phyloP scores from a whole-genome alignment of 78 protist genomes.

The Cavenderia fasciculata region DNA sequence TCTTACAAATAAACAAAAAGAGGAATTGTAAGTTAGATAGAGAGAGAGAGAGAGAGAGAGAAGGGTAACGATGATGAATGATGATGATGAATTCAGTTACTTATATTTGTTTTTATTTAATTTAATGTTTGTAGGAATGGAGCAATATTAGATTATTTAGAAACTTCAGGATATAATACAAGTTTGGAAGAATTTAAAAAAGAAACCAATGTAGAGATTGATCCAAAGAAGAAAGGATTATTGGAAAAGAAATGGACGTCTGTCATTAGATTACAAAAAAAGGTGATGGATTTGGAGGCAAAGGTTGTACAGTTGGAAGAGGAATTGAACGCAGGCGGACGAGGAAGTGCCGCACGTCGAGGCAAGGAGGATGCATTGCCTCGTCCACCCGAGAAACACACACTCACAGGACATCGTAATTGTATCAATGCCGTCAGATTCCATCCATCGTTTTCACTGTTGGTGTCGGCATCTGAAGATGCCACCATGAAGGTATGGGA shows the following conservation, averaged over 20 bases:
- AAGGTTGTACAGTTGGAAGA: conserved; percentile 75
- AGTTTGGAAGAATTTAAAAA: conserved; percentile 52
- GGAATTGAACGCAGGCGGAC: conserved; percentile 76
- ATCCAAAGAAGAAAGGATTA: conserved; percentile 71
- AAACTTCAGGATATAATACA: conserved; percentile 45
- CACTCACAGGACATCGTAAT: conserved; percentile 83
- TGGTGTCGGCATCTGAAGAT: conserved; percentile 88
- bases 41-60: neutral
- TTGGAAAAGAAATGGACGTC: conserved; percentile 92
- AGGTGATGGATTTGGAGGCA: conserved; percentile 85
- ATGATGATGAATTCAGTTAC: too few species aligned
- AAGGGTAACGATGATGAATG: too few species aligned
- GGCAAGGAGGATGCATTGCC: conserved; percentile 84
- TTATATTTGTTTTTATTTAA: neutral
- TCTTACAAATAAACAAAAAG: conserved; percentile 52
- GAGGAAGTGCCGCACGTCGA: conserved; percentile 53
- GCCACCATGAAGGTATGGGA: conserved; percentile 92
- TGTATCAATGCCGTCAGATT: conserved; percentile 83
- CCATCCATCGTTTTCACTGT: conserved; percentile 77
- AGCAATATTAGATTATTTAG: conserved; percentile 78
- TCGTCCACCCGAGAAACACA: conserved; percentile 84
- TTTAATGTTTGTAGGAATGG: conserved; percentile 22
- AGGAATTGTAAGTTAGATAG: conserved; percentile 27
- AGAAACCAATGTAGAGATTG: conserved; percentile 57
- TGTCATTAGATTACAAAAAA: conserved; percentile 84